Percentiles rank a stretch among this genome's conserved stretches.
Conservation (phyloP, 2,329 filamentous ascomycete species). For the Thelonectria olida region DNA sequence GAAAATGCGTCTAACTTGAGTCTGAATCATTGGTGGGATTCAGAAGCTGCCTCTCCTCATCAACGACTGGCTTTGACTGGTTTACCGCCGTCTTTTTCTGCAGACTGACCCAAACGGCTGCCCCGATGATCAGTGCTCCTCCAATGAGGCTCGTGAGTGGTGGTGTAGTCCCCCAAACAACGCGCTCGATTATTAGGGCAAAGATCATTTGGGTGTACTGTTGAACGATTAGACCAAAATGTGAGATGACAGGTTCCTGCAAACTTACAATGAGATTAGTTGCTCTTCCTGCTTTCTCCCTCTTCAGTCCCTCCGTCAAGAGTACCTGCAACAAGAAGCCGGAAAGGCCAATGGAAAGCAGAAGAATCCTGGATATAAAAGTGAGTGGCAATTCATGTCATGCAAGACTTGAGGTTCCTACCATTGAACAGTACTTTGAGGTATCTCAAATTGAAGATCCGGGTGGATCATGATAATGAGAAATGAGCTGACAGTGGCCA, state of each 20-base stretch:
- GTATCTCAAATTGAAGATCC: constrained; percentile 50
- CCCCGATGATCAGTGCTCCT: constrained; percentile 51
- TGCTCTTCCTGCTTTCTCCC: constrained; percentile 63
- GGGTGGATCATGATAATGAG: constrained; percentile 63
- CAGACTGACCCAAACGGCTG: constrained; percentile 53
- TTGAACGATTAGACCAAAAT: constrained; percentile 24
- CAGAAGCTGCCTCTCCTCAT: constrained; percentile 50
- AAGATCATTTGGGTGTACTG: constrained; percentile 47
- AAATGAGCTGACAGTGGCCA: constrained; percentile 72
- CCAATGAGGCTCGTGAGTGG: constrained; percentile 50
- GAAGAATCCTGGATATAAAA: constrained; percentile 58
- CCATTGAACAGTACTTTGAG: constrained; percentile 39
- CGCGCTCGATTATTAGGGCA: constrained; percentile 50
- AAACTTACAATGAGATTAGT: constrained; percentile 44
- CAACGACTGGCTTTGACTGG: constrained; percentile 29
- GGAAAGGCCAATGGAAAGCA: constrained; percentile 70
- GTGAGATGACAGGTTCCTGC: fast-evolving
- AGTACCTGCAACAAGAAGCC: constrained; percentile 85
- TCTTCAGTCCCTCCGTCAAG: constrained; percentile 75
- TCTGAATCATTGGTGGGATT: constrained; percentile 1
- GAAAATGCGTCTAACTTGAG: too few relatives aligned
- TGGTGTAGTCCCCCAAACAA: constrained; percentile 55
- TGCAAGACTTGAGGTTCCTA: not conserved
- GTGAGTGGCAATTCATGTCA: not conserved
- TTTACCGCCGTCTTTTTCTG: constrained; percentile 48